phyloP scores from a whole-genome alignment of 106 monocot genomes.

The Apostasia shenzhenica region DNA sequence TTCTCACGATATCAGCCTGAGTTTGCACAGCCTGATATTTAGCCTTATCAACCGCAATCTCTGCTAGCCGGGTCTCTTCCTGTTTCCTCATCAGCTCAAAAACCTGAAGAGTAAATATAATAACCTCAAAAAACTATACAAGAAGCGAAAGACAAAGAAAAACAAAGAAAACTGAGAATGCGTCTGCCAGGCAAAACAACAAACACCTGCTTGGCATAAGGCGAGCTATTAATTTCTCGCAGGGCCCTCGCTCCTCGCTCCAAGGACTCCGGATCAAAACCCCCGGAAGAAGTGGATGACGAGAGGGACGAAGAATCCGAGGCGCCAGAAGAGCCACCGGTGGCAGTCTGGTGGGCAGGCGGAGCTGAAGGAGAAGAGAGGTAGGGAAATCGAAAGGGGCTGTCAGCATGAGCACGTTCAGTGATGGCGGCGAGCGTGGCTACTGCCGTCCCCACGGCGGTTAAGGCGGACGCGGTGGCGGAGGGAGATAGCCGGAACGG shows the following conservation, averaged over 20 bases:
- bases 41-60: slow-evolving; percentile 66
- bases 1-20: slow-evolving; percentile 54
- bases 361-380: slow-evolving; percentile 1
- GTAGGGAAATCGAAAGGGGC: slow-evolving; percentile 8
- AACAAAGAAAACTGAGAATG: not conserved
- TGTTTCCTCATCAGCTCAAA: slow-evolving; percentile 90
- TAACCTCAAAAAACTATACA: not conserved
- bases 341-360: not conserved
- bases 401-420: slow-evolving; percentile 22
- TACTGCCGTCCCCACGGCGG: slow-evolving; percentile 16
- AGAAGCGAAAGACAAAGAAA: not conserved
- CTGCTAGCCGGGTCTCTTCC: slow-evolving; percentile 67
- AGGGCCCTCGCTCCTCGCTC: slow-evolving; percentile 68
- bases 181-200: not conserved
- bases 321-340: not conserved
- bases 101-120: slow-evolving; percentile 31
- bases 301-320: not conserved
- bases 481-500: not conserved
- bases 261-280: slow-evolving; percentile 78
- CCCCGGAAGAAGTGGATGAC: slow-evolving; percentile 19
- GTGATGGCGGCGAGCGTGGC: slow-evolving; percentile 10
- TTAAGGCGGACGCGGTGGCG: slow-evolving; percentile 9
- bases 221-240: slow-evolving; percentile 84
- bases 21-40: slow-evolving; percentile 31
- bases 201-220: slow-evolving; percentile 59